Evolutionary conservation across 495 filamentous ascomycete genomes (phyloP), one percentile per base, ranked within the genome.

Genomic region (Podospora pseudocomata): DNA sequence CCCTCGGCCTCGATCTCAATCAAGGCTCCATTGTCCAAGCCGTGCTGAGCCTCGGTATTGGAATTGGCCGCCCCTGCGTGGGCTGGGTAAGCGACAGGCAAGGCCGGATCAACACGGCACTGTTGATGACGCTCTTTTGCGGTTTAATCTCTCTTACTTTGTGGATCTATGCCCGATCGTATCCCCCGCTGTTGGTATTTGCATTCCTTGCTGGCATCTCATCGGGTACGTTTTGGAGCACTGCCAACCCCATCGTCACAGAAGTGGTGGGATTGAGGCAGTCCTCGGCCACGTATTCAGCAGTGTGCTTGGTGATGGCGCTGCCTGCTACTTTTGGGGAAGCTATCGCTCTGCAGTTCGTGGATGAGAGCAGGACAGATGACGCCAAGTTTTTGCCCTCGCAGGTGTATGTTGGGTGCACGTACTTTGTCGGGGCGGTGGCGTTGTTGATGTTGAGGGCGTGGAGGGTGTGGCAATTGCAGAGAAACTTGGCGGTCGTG

Each of bases 151-250:
- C 83, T 61, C 81, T 93, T 18, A 84, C 85, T n/a, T 79, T 92
- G 28, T 94, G 90, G 90, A 86, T 71, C 60, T 73, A 86, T 32
- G 86, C 89, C 4, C 84, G 86, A 68, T 86, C 77, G 66, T 88
- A 88, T 74, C 89, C 86, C 13, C 82, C 88, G 0, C 79, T 92
- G 44, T 85, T 89, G 44, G 87, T 91, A 75, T 93, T 90, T 70
- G 86, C 89, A 4, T 67, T 92, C 3, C 73, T 91, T 9, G 66
- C 54, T 3, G 91, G 91, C 7, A 83, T 81, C 11, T 86, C 92
- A 3, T 82, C 86, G 15, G 91, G 90, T 27, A 90, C 87, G 0
- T 92, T 90, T 74, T 92, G 90, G 90, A 86, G 86, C 16, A 88
- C 87, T 1, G 80, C 90, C n/a, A 87, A 81, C 3, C 92, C 92